These are phyloP conservation scores for Fraxinus baroniana DNA, from an alignment of 305 asterid genomes.

Conservation along the genomic window DNA sequence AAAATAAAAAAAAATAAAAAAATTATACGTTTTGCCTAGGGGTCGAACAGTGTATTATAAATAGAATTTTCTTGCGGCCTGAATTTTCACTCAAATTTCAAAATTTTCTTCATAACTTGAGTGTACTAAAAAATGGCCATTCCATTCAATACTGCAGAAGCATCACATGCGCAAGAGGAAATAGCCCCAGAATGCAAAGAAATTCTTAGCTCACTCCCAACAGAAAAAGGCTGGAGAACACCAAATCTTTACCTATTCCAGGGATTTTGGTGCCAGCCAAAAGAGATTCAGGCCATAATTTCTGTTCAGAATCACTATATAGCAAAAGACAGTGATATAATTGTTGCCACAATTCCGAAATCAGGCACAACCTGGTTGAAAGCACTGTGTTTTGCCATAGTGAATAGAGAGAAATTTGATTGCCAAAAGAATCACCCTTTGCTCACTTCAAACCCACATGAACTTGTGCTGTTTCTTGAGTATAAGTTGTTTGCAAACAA, in stretches of 20 bases:
- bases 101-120: not conserved
- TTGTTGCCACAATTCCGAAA: slow-evolving; percentile 44
- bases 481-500: slow-evolving; percentile 30
- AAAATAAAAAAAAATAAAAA: no score
- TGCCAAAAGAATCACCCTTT: slow-evolving; percentile 29
- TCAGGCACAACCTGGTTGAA: slow-evolving; percentile 54
- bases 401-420: slow-evolving; percentile 19
- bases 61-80: not conserved
- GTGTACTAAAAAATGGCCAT: slow-evolving; percentile 25
- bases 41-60: not conserved
- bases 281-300: slow-evolving; percentile 35
- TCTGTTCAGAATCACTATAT: slow-evolving; percentile 38
- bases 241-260: slow-evolving; percentile 34
- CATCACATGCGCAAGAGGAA: slow-evolving; percentile 17
- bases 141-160: not conserved
- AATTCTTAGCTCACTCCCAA: slow-evolving; percentile 37
- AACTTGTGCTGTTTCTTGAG: slow-evolving; percentile 41
- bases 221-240: slow-evolving; percentile 48
- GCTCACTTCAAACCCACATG: slow-evolving; percentile 42
- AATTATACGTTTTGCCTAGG: not conserved
- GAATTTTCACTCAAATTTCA: not conserved
- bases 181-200: slow-evolving; percentile 28
- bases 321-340: slow-evolving; percentile 32
- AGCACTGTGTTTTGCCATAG: slow-evolving; percentile 34
- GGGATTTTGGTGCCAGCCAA: slow-evolving; percentile 49